phyloP scores from a whole-genome alignment of 1,284 basidiomycete species.

The Marasmius tenuissimus region DNA sequence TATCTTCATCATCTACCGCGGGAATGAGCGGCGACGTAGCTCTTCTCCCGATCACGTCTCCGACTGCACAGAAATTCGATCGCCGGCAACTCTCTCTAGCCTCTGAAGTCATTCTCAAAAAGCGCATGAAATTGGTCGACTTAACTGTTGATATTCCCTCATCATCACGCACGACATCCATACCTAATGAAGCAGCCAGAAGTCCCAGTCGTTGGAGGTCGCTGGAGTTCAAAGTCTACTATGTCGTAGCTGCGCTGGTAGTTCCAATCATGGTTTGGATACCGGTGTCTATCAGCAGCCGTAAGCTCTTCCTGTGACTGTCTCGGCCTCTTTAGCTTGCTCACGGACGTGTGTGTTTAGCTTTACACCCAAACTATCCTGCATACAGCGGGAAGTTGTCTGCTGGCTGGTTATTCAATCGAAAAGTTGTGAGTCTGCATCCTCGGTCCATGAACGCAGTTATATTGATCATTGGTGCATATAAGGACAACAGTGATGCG shows the following conservation, averaged over 20 bases:
- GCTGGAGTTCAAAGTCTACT: slow-evolving; percentile 83
- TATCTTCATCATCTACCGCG: not conserved
- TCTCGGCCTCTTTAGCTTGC: slow-evolving; percentile 6
- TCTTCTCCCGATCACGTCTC: not conserved
- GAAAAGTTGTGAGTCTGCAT: slow-evolving; percentile 55
- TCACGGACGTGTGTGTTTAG: slow-evolving; percentile 36
- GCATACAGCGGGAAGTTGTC: slow-evolving; percentile 63
- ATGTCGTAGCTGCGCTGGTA: slow-evolving; percentile 57
- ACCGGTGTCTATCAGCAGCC: slow-evolving; percentile 73
- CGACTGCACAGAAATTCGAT: not conserved
- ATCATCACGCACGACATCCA: slow-evolving; percentile 30
- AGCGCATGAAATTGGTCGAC: slow-evolving; percentile 21
- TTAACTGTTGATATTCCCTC: slow-evolving; percentile 51
- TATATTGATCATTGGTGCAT: slow-evolving; percentile 14
- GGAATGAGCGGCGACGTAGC: not conserved
- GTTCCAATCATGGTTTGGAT: slow-evolving; percentile 82
- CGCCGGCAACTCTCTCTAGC: not conserved
- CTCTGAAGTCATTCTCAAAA: slow-evolving; percentile 1
- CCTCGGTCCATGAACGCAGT: not conserved
- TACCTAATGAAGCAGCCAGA: slow-evolving; percentile 19
- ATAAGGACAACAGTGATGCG: slow-evolving; percentile 81
- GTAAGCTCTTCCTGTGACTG: slow-evolving; percentile 45
- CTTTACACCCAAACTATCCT: slow-evolving; percentile 72
- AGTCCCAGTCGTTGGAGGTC: slow-evolving; percentile 73
- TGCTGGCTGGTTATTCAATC: slow-evolving; percentile 68